These are phyloP conservation scores for Macaranga tanarius DNA, from an alignment of 441 rosid genomes.

Conservation along the genomic window DNA sequence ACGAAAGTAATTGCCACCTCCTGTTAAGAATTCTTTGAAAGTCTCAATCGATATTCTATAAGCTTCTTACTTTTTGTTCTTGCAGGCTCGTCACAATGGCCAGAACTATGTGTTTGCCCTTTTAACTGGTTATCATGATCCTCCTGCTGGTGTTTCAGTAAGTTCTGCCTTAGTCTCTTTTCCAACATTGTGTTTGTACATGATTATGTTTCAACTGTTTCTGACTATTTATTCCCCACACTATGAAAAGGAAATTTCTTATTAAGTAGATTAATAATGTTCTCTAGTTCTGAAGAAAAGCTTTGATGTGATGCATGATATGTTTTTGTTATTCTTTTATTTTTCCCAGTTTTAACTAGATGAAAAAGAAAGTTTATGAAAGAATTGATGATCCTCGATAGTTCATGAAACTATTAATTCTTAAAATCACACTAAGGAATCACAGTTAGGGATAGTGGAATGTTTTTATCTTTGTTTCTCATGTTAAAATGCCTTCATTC, in stretches of 20 bases:
- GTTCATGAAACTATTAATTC: not conserved
- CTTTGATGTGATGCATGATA: not conserved
- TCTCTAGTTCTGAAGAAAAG: not conserved
- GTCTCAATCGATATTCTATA: conserved; percentile 9
- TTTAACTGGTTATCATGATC: conserved; percentile 95
- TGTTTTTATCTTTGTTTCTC: too few relatives aligned
- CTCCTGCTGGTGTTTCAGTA: conserved; percentile 98
- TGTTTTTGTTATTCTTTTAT: not conserved
- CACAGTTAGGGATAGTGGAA: too few relatives aligned
- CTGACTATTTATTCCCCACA: not conserved
- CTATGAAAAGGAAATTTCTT: not conserved
- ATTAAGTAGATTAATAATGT: not conserved
- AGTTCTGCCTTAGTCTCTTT: conserved; percentile 16
- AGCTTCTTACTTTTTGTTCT: conserved; percentile 21
- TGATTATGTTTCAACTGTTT: not conserved
- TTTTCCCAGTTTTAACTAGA: not conserved
- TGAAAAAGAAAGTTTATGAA: not conserved
- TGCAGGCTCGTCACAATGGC: conserved; percentile 98
- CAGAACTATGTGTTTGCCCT: conserved; percentile 98
- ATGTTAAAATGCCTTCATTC: too few relatives aligned
- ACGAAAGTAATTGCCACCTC: conserved; percentile 63
- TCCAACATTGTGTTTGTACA: not conserved
- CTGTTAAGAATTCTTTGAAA: not conserved
- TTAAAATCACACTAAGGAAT: not conserved
- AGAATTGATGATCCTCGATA: not conserved